Evolutionary conservation across 2,329 filamentous ascomycete species (phyloP).

Genomic region (Claviceps monticola): DNA sequence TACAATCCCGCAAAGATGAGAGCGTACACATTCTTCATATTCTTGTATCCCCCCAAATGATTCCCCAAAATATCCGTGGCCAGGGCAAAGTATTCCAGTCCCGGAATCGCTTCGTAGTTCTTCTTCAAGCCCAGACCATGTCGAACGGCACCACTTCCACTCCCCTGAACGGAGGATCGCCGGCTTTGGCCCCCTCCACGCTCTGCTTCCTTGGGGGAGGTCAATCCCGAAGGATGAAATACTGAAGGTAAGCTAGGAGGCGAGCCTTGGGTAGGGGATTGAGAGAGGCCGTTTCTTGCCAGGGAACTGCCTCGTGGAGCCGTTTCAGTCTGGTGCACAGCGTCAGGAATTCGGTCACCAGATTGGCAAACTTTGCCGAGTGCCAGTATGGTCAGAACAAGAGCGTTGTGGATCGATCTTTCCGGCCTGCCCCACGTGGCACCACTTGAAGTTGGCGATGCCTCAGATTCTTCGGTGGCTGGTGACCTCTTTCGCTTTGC

Average conservation of each 20-base stretch:
- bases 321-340: slow-evolving; percentile 29
- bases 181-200: slow-evolving; percentile 28
- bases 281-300: slow-evolving; percentile 35
- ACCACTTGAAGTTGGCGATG: slow-evolving; percentile 15
- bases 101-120: slow-evolving; percentile 79
- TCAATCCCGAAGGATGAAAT: slow-evolving; percentile 33
- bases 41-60: slow-evolving; percentile 63
- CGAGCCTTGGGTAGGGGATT: slow-evolving; percentile 41
- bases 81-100: slow-evolving; percentile 77
- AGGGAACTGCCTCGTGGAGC: slow-evolving; percentile 21
- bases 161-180: slow-evolving; percentile 36
- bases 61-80: slow-evolving; percentile 78
- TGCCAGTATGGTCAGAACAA: slow-evolving; percentile 72
- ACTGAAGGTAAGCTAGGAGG: slow-evolving; percentile 32
- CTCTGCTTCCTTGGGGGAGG: slow-evolving; percentile 39
- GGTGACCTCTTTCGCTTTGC: slow-evolving; percentile 45
- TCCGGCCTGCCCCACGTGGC: slow-evolving; percentile 36
- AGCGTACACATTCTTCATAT: slow-evolving; percentile 72
- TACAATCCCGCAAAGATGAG: slow-evolving; percentile 78
- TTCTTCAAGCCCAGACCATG: slow-evolving; percentile 21
- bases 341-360: slow-evolving; percentile 40
- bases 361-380: slow-evolving; percentile 67
- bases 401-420: slow-evolving; percentile 62
- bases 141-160: slow-evolving; percentile 10
- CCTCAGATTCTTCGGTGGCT: slow-evolving; percentile 20